Evolutionary conservation across 2,329 filamentous ascomycete species (phyloP).

Genomic region (Sclerotinia subarctica): DNA sequence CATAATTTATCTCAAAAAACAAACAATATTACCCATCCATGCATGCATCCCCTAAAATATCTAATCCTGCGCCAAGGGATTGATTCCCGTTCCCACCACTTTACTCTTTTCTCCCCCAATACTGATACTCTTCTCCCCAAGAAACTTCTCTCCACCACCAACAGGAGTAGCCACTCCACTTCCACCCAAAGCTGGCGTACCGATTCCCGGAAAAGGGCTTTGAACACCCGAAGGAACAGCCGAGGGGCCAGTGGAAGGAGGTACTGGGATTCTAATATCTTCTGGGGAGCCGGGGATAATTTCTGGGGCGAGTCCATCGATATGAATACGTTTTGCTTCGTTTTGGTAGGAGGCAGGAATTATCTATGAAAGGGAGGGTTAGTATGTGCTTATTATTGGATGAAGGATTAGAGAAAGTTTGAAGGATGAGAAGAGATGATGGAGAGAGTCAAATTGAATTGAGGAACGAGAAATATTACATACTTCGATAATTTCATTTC

Average conservation of each 20-base stretch:
- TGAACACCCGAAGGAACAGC: slow-evolving; percentile 45
- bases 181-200: slow-evolving; percentile 24
- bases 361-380: slow-evolving; percentile 49
- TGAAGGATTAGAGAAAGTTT: neutral
- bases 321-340: slow-evolving; percentile 84
- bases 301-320: slow-evolving; percentile 60
- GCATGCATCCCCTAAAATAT: neutral
- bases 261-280: slow-evolving; percentile 75
- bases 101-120: neutral
- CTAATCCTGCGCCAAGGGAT: slow-evolving; percentile 12
- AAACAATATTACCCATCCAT: too few relatives aligned
- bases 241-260: slow-evolving; percentile 44
- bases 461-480: slow-evolving; percentile 23
- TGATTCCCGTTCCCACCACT: neutral
- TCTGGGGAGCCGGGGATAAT: slow-evolving; percentile 77
- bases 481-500: slow-evolving; percentile 94
- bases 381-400: neutral
- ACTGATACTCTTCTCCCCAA: neutral
- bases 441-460: neutral
- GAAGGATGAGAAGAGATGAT: neutral
- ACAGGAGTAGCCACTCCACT: neutral
- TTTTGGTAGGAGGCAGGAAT: slow-evolving; percentile 98
- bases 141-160: too few relatives aligned
- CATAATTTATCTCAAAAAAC: too few relatives aligned
- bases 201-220: slow-evolving; percentile 33